Percentiles rank a stretch among this genome's conserved stretches.
phyloP scores from a whole-genome alignment of 1,139 yeast genomes.

The Spathaspora jeffriesii region DNA sequence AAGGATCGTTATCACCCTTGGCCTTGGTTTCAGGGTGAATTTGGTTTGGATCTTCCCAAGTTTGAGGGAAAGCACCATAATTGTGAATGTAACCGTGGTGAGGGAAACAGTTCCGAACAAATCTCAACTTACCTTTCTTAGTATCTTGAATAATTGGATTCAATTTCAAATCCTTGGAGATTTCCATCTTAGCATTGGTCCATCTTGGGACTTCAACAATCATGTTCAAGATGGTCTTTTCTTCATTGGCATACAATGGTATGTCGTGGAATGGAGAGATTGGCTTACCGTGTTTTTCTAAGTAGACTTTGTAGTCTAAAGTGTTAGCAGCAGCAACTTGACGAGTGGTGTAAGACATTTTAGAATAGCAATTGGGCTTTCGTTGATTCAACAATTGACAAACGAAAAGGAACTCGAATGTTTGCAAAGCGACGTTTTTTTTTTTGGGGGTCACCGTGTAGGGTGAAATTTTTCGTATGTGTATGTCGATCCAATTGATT shows the following conservation, averaged over 20 bases:
- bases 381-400: neutral
- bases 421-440: constrained; percentile 2
- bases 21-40: constrained; percentile 77
- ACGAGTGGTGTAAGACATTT: constrained; percentile 74
- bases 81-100: constrained; percentile 94
- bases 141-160: constrained; percentile 95
- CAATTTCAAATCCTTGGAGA: constrained; percentile 67
- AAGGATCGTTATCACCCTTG: constrained; percentile 93
- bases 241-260: constrained; percentile 70
- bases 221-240: constrained; percentile 74
- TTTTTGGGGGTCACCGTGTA: neutral
- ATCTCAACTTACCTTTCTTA: constrained; percentile 85
- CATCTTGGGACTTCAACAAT: constrained; percentile 95
- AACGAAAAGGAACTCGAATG: neutral
- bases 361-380: neutral
- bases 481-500: constrained; percentile 1
- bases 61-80: constrained; percentile 94
- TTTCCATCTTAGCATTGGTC: constrained; percentile 94
- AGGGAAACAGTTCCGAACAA: constrained; percentile 92
- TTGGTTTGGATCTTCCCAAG: constrained; percentile 80
- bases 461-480: neutral
- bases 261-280: constrained; percentile 76
- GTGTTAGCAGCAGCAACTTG: constrained; percentile 93
- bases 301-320: constrained; percentile 80
- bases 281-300: constrained; percentile 50